phyloP scores from a whole-genome alignment of 2,329 filamentous ascomycete genomes.

The Tolypocladium album region DNA sequence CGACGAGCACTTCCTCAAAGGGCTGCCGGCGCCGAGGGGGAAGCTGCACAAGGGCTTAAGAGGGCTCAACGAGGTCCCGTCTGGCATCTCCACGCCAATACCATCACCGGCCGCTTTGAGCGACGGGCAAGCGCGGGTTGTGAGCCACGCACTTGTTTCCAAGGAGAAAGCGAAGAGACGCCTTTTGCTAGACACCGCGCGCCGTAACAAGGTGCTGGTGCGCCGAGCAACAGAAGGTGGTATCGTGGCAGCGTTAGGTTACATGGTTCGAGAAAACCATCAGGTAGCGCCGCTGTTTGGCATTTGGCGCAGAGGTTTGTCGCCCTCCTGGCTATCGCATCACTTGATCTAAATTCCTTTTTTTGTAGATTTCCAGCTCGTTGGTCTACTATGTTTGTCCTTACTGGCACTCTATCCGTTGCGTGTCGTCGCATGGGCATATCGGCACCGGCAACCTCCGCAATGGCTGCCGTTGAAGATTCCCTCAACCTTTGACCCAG shows the following conservation, averaged over 20 bases:
- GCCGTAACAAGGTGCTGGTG: conserved; percentile 38
- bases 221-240: conserved; percentile 42
- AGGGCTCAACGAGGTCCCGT: conserved; percentile 43
- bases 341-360: background rate
- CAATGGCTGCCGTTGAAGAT: conserved; percentile 36
- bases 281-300: conserved; percentile 33
- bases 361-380: conserved; percentile 30
- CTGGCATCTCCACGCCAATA: conserved; percentile 44
- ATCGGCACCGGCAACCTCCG: conserved; percentile 26
- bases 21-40: conserved; percentile 67
- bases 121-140: conserved; percentile 22
- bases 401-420: conserved; percentile 48
- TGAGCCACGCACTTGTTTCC: conserved; percentile 8
- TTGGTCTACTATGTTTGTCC: conserved; percentile 22
- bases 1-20: conserved; percentile 81
- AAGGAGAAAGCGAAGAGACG: conserved; percentile 9
- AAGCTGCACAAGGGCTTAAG: conserved; percentile 69
- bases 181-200: conserved; percentile 15
- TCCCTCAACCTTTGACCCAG: conserved; percentile 77
- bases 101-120: conserved; percentile 36
- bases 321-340: background rate
- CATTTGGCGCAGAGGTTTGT: conserved; percentile 39
- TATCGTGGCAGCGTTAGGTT: conserved; percentile 38
- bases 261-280: conserved; percentile 35
- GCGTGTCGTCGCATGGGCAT: conserved; percentile 41